Evolutionary conservation across 106 monocot species (phyloP).

Genomic region (Dioscorea dumetorum): DNA sequence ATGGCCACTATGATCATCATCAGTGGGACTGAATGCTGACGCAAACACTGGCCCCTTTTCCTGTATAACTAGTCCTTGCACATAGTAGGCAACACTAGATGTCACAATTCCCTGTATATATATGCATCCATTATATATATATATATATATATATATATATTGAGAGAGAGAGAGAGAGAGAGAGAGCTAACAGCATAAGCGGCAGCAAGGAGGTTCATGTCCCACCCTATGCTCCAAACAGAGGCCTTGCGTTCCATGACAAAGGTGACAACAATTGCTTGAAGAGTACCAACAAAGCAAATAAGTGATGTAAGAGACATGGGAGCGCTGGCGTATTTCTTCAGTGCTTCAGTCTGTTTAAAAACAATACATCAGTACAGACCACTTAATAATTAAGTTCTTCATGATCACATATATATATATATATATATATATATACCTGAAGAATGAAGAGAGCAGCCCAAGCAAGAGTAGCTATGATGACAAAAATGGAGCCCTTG

Average conservation of each 20-base stretch:
- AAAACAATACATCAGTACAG: no score
- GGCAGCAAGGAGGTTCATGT: conserved; percentile 97
- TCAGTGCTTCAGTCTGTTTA: conserved; percentile 58
- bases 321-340: conserved; percentile 52
- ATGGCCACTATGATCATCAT: conserved; percentile 59
- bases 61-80: conserved; percentile 58
- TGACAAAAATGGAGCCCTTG: conserved; percentile 54
- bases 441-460: conserved; percentile 62
- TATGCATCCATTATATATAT: neutral
- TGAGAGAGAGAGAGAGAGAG: conserved; percentile 6
- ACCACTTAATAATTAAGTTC: neutral
- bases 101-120: conserved; percentile 71
- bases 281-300: conserved; percentile 89
- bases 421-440: conserved; percentile 15
- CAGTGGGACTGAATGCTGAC: conserved; percentile 53
- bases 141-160: neutral
- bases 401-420: neutral
- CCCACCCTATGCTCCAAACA: conserved; percentile 77
- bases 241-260: conserved; percentile 71
- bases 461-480: conserved; percentile 60
- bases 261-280: conserved; percentile 79
- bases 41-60: conserved; percentile 49
- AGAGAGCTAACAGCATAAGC: conserved; percentile 65
- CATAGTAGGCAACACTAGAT: conserved; percentile 66
- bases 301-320: conserved; percentile 80